These are phyloP conservation scores for Glycine latifolia DNA, from an alignment of 306 rosid genomes.

Conservation along the genomic window DNA sequence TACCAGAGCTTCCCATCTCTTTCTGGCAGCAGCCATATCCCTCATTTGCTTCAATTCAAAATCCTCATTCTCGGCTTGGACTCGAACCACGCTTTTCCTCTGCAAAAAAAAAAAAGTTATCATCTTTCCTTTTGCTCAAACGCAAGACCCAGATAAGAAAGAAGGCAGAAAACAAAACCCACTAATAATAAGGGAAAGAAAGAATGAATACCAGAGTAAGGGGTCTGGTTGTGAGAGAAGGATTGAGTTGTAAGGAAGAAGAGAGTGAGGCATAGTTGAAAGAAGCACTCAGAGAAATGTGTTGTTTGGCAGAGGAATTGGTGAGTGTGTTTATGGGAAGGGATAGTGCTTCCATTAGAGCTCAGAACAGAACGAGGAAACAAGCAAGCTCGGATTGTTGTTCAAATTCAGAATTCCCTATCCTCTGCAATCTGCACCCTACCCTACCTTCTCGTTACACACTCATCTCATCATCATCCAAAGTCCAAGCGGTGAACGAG, in stretches of 20 bases:
- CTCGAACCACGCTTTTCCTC: conserved; percentile 62
- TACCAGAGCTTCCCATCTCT: conserved; percentile 98
- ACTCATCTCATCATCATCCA: background rate
- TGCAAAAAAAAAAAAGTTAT: background rate
- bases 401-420: background rate
- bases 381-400: background rate
- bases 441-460: conserved; percentile 10
- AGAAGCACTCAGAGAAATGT: conserved; percentile 30
- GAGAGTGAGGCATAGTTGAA: conserved; percentile 47
- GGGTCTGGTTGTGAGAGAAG: conserved; percentile 40
- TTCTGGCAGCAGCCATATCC: conserved; percentile 94
- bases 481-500: background rate
- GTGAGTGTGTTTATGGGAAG: conserved; percentile 61
- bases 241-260: conserved; percentile 56
- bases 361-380: background rate
- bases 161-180: background rate
- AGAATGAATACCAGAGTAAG: conserved; percentile 50
- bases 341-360: conserved; percentile 73
- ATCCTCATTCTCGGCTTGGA: conserved; percentile 69
- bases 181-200: background rate
- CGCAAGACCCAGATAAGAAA: background rate
- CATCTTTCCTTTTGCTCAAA: background rate
- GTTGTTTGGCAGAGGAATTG: conserved; percentile 40
- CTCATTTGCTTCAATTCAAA: conserved; percentile 88
- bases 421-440: conserved; percentile 32